phyloP scores from a whole-genome alignment of 2,329 filamentous ascomycete species.

The Calonectria pteridis region DNA sequence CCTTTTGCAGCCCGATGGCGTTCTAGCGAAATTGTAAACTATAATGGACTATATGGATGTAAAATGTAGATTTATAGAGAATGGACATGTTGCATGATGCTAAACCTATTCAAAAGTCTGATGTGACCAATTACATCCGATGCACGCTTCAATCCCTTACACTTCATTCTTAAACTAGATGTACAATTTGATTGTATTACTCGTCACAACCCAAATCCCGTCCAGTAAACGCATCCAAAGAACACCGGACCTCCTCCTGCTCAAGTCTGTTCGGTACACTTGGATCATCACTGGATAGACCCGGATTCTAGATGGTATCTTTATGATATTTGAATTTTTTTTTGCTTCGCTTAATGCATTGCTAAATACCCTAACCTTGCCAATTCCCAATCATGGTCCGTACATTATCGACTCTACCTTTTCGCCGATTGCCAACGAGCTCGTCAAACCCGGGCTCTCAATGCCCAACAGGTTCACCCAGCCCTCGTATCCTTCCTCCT shows the following conservation, averaged over 20 bases:
- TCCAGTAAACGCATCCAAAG: not conserved
- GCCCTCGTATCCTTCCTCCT: constrained; percentile 81
- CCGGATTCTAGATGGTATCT: not conserved
- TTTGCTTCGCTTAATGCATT: not conserved
- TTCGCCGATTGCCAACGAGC: constrained; percentile 86
- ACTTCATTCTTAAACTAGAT: not conserved
- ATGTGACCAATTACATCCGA: not conserved
- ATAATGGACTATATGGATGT: not conserved
- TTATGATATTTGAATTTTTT: not conserved
- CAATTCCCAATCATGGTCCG: constrained; percentile 29
- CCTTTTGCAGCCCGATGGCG: constrained; percentile 23
- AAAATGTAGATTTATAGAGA: not conserved
- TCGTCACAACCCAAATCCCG: no score
- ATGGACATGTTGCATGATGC: not conserved
- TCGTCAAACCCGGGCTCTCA: constrained; percentile 93
- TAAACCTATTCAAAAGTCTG: not conserved
- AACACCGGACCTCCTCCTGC: not conserved
- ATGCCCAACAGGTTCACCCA: constrained; percentile 94
- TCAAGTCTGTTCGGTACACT: not conserved
- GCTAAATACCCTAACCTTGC: not conserved
- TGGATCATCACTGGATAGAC: not conserved
- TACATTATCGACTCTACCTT: constrained; percentile 71
- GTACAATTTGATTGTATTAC: not conserved
- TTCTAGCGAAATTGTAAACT: constrained; percentile 22
- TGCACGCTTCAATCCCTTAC: not conserved